Conservation (phyloP, 1,284 basidiomycete species). For the Trametes sp. region DNA sequence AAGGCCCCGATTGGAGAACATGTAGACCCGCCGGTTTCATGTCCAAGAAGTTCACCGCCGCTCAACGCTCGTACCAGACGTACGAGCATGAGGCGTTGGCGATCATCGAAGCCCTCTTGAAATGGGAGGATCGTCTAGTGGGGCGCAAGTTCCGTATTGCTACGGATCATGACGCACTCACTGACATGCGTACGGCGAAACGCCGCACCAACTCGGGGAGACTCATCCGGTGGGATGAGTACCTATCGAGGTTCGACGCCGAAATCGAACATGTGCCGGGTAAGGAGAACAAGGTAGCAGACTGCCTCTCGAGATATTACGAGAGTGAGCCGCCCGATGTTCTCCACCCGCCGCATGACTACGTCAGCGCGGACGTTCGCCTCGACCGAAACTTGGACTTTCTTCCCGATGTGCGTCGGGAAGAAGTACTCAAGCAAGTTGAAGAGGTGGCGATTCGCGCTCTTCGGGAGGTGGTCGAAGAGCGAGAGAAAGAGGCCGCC, state of each 20-base stretch:
- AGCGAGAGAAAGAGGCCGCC: background rate
- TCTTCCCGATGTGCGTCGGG: constrained; percentile 19
- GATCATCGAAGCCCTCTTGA: constrained; percentile 45
- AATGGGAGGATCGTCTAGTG: constrained; percentile 48
- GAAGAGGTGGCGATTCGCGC: constrained; percentile 1
- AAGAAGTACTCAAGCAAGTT: constrained; percentile 14
- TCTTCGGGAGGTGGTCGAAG: background rate
- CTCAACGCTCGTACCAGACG: constrained; percentile 47
- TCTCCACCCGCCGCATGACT: constrained; percentile 33
- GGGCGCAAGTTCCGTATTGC: constrained; percentile 40
- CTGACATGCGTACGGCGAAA: background rate
- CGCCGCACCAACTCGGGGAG: constrained; percentile 16
- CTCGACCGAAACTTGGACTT: constrained; percentile 39
- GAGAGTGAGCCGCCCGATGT: constrained; percentile 38
- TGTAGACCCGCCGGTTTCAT: constrained; percentile 49
- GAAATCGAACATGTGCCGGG: constrained; percentile 46
- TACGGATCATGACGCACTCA: constrained; percentile 1
- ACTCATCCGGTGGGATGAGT: constrained; percentile 46
- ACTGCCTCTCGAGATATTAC: constrained; percentile 45
- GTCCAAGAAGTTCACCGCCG: constrained; percentile 48
- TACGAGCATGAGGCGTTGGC: constrained; percentile 48
- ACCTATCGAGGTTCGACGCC: constrained; percentile 43
- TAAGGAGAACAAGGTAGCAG: constrained; percentile 43
- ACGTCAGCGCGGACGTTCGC: constrained; percentile 38
- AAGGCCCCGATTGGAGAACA: constrained; percentile 45